Base-by-base conservation (phyloP, 108 stramenopile species). In the Nitzschia sp. region DNA sequence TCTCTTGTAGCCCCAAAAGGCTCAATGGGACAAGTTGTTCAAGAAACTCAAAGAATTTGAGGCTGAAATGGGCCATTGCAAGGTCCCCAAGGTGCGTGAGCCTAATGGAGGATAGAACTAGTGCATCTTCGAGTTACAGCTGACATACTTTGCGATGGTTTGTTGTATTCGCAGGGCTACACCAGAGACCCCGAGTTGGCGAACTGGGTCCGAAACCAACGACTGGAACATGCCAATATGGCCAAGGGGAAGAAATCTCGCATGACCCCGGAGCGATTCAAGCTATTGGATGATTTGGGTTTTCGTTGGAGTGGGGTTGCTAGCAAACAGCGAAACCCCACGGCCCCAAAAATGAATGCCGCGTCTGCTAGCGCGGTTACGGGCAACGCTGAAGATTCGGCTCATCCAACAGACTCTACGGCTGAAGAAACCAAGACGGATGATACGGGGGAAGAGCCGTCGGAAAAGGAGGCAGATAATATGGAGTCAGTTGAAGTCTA, bases 181-280 rank as follows among this genome's bases (percentile, higher is more conserved):
- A 53, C 70, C 23, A 70, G 76, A 25, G 85, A 89, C 66, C 34
- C 73, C 9, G 79, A 82, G 26, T 67, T 89, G 76, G 88, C 85
- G 2, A 86, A 82, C 60, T 89, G 88, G 88, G 88, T 89, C 9
- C 71, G 83, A 54, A 84, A 82, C 48, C 85, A 87, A 57, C 85
- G 85, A 42, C 58, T 82, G n/a, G 82, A 82, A 66, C 72, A 74
- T 34, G 77, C 79, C 17, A 77, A 83, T 46, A 68, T 65, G 33
- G 58, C 42, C 15, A 74, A 81, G 72, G 80, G 65, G 49, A 71
- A 75, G 63, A 83, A 72, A 68, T 78, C 64, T 17, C 66, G 61
- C 28, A 77, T 82, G 68, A 80, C 76, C 17, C 45, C 64, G 2
- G 84, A 82, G 17, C 74, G 84, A 24, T 79, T 81, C 67, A 63